Evolutionary conservation across 2,329 filamentous ascomycete species (phyloP).

Genomic region (Geoglossum cookeanum): DNA sequence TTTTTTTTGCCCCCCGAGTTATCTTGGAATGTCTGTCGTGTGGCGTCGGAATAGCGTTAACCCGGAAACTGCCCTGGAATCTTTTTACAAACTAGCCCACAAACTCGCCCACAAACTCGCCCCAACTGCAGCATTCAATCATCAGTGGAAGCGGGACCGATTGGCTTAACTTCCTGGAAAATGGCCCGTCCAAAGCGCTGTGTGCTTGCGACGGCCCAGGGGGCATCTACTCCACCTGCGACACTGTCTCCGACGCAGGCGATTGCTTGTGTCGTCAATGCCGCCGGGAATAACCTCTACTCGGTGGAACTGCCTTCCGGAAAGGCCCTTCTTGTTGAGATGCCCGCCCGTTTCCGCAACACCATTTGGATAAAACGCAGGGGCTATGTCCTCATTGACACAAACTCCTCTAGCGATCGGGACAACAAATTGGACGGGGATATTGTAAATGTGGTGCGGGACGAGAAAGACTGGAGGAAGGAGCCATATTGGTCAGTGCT

Average conservation of each 20-base stretch:
- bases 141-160: no score
- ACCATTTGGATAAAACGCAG: conserved; percentile 87
- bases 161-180: not conserved
- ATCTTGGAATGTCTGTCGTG: not conserved
- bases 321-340: conserved; percentile 53
- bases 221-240: conserved; percentile 42
- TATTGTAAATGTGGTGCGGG: conserved; percentile 80
- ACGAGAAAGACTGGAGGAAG: conserved; percentile 86
- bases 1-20: no score
- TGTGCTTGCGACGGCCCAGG: conserved; percentile 58
- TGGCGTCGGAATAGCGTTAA: not conserved
- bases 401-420: conserved; percentile 39
- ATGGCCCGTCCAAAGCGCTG: conserved; percentile 65
- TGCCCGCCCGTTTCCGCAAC: conserved; percentile 70
- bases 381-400: conserved; percentile 72
- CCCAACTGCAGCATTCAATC: not conserved
- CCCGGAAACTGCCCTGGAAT: no score
- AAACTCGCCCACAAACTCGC: not conserved
- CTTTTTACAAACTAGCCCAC: not conserved
- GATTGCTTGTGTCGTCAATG: conserved; percentile 62
- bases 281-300: conserved; percentile 81
- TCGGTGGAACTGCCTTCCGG: conserved; percentile 51
- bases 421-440: conserved; percentile 70
- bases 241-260: conserved; percentile 31
- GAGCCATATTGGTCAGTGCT: conserved; percentile 57